Evolutionary conservation across 306 rosid species (phyloP).

Genomic region (Astragalus membranaceus): DNA sequence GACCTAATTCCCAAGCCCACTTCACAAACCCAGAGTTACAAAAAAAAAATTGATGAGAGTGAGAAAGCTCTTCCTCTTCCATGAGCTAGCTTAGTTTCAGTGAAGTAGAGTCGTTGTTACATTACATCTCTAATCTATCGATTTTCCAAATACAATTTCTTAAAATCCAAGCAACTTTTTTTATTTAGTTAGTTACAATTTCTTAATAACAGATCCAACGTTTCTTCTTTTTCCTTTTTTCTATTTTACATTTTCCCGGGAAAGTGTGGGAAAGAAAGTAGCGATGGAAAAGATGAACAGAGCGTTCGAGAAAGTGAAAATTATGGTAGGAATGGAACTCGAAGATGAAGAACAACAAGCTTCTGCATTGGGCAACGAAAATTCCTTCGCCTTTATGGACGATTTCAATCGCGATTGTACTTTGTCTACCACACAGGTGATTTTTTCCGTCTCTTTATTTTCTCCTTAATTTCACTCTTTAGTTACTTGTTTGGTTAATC

Average conservation of each 20-base stretch:
- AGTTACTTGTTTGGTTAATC: neutral
- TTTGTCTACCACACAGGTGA: slow-evolving; percentile 89
- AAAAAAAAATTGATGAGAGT: neutral
- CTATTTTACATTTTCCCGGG: slow-evolving; percentile 20
- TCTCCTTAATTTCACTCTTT: neutral
- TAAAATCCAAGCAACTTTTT: slow-evolving; percentile 19
- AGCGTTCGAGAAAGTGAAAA: slow-evolving; percentile 77
- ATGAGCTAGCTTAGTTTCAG: slow-evolving; percentile 2
- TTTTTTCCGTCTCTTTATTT: neutral
- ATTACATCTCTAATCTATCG: neutral
- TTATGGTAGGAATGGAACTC: slow-evolving; percentile 78
- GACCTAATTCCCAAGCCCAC: neutral
- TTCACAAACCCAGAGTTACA: neutral
- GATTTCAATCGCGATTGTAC: slow-evolving; percentile 86
- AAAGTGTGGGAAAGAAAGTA: slow-evolving; percentile 20
- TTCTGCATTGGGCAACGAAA: slow-evolving; percentile 28
- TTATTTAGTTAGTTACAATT: neutral
- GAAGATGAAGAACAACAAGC: slow-evolving; percentile 54
- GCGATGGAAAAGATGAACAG: slow-evolving; percentile 69
- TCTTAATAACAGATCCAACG: slow-evolving; percentile 26
- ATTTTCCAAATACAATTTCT: slow-evolving; percentile 2
- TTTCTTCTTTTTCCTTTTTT: neutral
- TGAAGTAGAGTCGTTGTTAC: slow-evolving; percentile 15
- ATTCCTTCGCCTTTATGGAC: slow-evolving; percentile 57
- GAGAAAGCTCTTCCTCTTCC: neutral